A percentile compares a stretch with the other conserved stretches of the same genome.
Conservation (phyloP, 148 eudicot genomes). For the Rhododendron ovatum region DNA sequence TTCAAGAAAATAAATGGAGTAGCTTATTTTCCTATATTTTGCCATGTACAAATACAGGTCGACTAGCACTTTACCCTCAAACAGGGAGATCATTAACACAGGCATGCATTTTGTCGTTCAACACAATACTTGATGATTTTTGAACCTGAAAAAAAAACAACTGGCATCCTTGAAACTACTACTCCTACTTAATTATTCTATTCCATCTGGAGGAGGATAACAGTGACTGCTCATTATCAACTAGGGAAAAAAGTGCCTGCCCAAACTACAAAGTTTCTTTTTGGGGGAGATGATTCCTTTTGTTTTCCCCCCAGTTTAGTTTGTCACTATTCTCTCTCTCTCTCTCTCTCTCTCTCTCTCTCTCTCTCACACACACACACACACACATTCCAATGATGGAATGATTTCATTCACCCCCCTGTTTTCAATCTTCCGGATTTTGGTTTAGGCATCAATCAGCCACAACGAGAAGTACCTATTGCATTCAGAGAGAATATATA, state of each 20-base stretch:
- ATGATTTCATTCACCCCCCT: neutral
- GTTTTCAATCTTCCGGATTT: neutral
- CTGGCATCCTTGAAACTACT: conserved; percentile 1
- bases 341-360: neutral
- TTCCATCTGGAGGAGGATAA: neutral
- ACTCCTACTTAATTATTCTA: neutral
- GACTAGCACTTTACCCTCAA: neutral
- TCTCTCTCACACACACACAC: too few relatives aligned
- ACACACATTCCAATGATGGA: neutral
- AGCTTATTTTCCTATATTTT: neutral
- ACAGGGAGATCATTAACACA: neutral
- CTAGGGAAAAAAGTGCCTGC: neutral
- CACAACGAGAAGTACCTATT: neutral
- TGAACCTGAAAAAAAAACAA: neutral
- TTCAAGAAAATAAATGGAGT: neutral
- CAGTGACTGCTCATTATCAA: neutral
- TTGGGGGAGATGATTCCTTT: neutral
- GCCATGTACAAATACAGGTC: neutral
- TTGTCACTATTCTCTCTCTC: neutral
- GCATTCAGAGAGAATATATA: neutral
- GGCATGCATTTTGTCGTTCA: neutral
- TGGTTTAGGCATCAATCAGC: neutral
- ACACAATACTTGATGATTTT: neutral
- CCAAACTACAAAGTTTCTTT: neutral
- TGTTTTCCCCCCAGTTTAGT: neutral